Base-by-base conservation (phyloP, 495 filamentous ascomycete species). In the Cercophora newfieldiana region DNA sequence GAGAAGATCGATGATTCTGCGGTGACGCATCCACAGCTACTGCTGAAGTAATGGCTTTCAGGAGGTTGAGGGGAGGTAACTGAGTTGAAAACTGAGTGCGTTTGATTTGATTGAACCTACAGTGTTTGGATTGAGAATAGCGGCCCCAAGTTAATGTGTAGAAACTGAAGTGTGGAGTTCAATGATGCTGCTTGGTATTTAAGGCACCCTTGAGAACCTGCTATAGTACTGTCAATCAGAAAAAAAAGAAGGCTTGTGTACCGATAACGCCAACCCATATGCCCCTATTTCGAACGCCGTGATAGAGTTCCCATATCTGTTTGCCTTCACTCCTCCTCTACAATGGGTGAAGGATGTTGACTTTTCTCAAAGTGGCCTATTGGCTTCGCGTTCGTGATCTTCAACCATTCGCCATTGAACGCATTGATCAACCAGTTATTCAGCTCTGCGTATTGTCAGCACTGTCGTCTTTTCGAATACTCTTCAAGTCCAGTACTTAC, bases 351-450 rank as follows among this genome's bases (percentile, higher is more conserved):
- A 0, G 50, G 30, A 26, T 56, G 44, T 51, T 44, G 21, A 57
- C 30, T 55, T 64, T 66, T 69, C 37, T 66, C 69, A 29, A 67
- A 61, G 19, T 60, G 59, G 18, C 68, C 24, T 1, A 61, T 79
- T 1, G 93, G 92, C 68, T 86, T 84, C 6, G 93, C 85, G 49
- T 88, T 78, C 5, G 83, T 81, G n/a, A 91, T 87, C 67, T 87
- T 87, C 57, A 93, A 75, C 91, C 94, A 99, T 74, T 97, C 94
- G 25, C 94, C 96, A 69, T 97, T 98, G 77, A 99, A 98, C 0
- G 96, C 95, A 74, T 97, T 97, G 74, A 97, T 84, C 61, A 99
- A 86, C 94, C 95, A 99, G 76, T 90, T 96, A 65, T 84, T 88
- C 19, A 99, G 80, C 75, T 92, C 94, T 97, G 66, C 21, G 54